Percentiles rank a stretch among this genome's conserved stretches.
These are phyloP conservation scores for Diutina scorzettiae DNA, from an alignment of 1,139 yeast species.

Conservation along the genomic window DNA sequence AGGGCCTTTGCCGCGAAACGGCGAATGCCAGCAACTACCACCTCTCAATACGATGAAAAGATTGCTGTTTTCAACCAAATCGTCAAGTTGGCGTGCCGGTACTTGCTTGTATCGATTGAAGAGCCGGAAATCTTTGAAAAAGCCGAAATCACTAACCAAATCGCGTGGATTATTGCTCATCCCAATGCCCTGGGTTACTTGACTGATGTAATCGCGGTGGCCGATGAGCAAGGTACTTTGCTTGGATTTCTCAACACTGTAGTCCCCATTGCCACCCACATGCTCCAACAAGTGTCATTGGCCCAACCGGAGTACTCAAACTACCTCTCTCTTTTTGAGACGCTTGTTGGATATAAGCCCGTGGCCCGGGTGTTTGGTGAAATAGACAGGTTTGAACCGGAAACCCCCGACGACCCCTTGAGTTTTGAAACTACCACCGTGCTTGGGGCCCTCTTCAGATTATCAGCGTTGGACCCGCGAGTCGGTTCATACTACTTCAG, in stretches of 20 bases:
- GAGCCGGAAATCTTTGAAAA: conserved; percentile 53
- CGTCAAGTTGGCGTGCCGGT: conserved; percentile 45
- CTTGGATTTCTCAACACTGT: conserved; percentile 48
- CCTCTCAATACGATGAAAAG: conserved; percentile 26
- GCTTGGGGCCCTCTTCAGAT: conserved; percentile 64
- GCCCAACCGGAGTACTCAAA: conserved; percentile 40
- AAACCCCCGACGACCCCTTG: conserved; percentile 28
- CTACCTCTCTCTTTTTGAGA: conserved; percentile 42
- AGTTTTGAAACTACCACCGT: conserved; percentile 51
- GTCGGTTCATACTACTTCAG: conserved; percentile 36
- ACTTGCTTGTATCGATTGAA: conserved; percentile 60
- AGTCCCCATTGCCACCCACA: conserved; percentile 33
- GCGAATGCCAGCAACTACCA: conserved; percentile 30
- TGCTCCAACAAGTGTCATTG: conserved; percentile 19
- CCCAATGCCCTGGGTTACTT: conserved; percentile 41
- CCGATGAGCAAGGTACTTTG: conserved; percentile 55
- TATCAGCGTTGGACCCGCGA: conserved; percentile 53
- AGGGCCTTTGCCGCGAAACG: conserved; percentile 23
- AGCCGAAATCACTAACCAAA: conserved; percentile 20
- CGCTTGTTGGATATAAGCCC: conserved; percentile 46
- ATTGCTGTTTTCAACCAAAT: conserved; percentile 33
- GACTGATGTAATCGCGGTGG: conserved; percentile 41
- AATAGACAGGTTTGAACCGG: conserved; percentile 43
- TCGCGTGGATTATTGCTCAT: conserved; percentile 18
- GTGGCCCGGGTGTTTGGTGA: conserved; percentile 52